Base-by-base conservation (phyloP, 805 yeast species). In the Saturnispora bothae region DNA sequence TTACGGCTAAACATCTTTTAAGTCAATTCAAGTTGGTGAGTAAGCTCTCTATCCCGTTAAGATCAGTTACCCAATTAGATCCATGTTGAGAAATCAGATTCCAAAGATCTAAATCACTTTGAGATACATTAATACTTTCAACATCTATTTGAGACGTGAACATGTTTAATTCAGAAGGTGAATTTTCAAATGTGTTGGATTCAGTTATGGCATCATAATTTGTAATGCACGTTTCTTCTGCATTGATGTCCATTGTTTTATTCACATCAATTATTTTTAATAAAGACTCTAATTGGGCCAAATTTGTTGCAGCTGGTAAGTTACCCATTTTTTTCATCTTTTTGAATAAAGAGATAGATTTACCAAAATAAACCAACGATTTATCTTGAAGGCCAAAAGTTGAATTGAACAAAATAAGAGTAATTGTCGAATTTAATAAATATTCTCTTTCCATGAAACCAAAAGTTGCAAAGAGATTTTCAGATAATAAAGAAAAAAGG, bases 401-500 rank as follows among this genome's bases (percentile, higher is more conserved):
- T 1, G 85, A 78, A 53, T 78, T 82, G 54, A 80, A 81, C 30
- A 82, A 61, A 13, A 81, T 73, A 33, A 81, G 59, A 0, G 92
- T 81, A 4, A 83, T 80, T 3, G 88, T 76, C 0, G 88, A 73
- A 0, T 86, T 81, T 54, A 80, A 82, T 18, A 82, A 60, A 51
- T 82, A 82, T 50, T 82, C 94, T 48, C 94, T 65, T 52, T 82
- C 94, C 89, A 82, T 81, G 65, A 83, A 82, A 2, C 94, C 92
- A 59, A 82, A 82, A 31, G 81, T 57, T 1, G 94, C 89, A n/a
- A 82, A 78, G 85, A 79, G 78, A 46, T 79, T 80, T 40, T 78
- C 82, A 0, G 82, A 83, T 52, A 78, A 64, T 33, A 82, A 60
- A 0, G 80, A 76, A 89, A 89, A 81, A 3, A 82, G 60, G 1